Base-by-base conservation (phyloP, 345 rosid species). In the Alliaria petiolata region DNA sequence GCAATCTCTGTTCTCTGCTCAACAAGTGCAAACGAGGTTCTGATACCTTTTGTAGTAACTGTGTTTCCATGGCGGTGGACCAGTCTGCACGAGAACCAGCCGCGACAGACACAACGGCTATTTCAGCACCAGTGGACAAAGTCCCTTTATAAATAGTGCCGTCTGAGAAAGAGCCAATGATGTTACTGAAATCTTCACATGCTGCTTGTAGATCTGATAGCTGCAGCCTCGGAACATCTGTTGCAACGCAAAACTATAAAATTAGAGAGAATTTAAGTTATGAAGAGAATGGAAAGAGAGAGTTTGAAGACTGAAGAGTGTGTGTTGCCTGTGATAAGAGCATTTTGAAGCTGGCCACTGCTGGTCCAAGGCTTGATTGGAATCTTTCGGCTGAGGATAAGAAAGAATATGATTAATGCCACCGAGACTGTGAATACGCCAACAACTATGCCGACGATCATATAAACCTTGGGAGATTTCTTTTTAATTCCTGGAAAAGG, bases 121-220 rank as follows among this genome's bases (percentile, higher is more conserved):
- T 85, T 79, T 95, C 99, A 71, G 83, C 89, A 20, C 97, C 98
- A 62, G 89, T 95, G 1, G 99, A 87, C 13, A 92, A 72, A 61
- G 98, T 95, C 5, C 99, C 99, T 72, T 95, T 95, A 51, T 92
- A 95, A 15, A 89, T 81, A 3, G 81, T 82, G 16, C 93, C 91
- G 44, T 83, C 85, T 7, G 89, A 79, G 62, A 85, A 86, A 44
- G 86, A 66, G 30, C 91, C 99, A 26, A 95, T 89, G 72, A 95
- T 85, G 70, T 95, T 95, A 62, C 98, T 95, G 72, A 95, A 95
- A 78, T 91, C 99, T 79, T 95, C 99, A 53, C 99, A 91, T 15
- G 97, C 99, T 45, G 87, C 90, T 80, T 83, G 87, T 62, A 95
- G 89, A 76, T 95, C 99, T 43, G 90, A 70, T 56, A 93, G 83